Evolutionary conservation across 148 eudicot species (phyloP).

Genomic region (Drosera capensis): DNA sequence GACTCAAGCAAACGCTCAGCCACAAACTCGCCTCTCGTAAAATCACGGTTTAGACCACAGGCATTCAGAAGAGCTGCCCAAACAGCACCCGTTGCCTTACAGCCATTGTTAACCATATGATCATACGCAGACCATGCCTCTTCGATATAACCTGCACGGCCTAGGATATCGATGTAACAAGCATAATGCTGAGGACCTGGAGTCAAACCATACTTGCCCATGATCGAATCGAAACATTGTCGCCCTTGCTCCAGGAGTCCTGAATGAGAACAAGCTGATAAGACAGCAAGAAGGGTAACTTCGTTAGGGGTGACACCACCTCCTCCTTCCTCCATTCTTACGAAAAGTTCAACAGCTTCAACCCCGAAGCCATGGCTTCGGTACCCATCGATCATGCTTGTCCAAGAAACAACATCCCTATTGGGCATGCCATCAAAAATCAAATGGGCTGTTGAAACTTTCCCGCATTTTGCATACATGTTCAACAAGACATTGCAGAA

Average conservation of each 20-base stretch:
- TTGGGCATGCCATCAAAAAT: conserved; percentile 14
- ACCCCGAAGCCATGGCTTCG: conserved; percentile 22
- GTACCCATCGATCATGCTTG: conserved; percentile 28
- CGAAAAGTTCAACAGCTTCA: conserved; percentile 18
- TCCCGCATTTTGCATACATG: conserved; percentile 29
- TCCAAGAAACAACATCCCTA: conserved; percentile 29
- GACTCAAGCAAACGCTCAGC: conserved; percentile 14
- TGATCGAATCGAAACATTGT: conserved; percentile 11
- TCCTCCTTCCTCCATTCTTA: conserved; percentile 12
- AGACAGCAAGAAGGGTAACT: conserved; percentile 19
- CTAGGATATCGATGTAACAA: conserved; percentile 21
- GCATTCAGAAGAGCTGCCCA: conserved; percentile 26
- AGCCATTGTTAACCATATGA: conserved; percentile 14
- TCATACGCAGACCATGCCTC: conserved; percentile 15
- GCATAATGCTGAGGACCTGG: conserved; percentile 21
- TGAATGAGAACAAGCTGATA: conserved; percentile 32
- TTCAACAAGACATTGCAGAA: conserved; percentile 19
- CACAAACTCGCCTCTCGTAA: conserved; percentile 17
- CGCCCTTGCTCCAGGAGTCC: conserved; percentile 18
- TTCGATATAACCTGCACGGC: conserved; percentile 20
- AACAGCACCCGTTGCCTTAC: conserved; percentile 10
- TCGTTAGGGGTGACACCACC: conserved; percentile 16
- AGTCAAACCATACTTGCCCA: conserved; percentile 8
- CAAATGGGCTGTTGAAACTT: conserved; percentile 8
- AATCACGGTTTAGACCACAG: conserved; percentile 16